Evolutionary conservation across 2,329 filamentous ascomycete genomes (phyloP).

Genomic region (Alternaria atra): DNA sequence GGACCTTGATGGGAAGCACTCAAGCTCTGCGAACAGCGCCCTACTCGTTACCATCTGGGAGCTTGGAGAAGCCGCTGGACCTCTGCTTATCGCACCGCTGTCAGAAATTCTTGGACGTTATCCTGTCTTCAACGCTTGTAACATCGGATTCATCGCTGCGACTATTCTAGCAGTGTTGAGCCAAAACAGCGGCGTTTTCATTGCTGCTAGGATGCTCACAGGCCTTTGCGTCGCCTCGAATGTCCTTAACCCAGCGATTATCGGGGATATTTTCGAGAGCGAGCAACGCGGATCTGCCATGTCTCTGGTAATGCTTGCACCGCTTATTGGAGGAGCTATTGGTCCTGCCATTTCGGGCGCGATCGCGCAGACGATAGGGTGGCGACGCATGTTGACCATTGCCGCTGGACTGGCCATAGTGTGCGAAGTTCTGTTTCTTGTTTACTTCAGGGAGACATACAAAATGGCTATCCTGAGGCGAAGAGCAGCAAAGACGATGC

Average conservation of each 20-base stretch:
- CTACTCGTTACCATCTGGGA: slow-evolving; percentile 51
- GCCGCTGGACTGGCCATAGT: slow-evolving; percentile 57
- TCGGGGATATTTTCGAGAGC: slow-evolving; percentile 68
- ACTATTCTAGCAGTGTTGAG: slow-evolving; percentile 52
- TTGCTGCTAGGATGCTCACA: slow-evolving; percentile 56
- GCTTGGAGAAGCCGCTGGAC: slow-evolving; percentile 47
- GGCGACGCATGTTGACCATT: slow-evolving; percentile 64
- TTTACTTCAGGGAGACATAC: slow-evolving; percentile 68
- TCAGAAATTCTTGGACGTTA: slow-evolving; percentile 47
- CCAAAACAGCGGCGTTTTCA: slow-evolving; percentile 51
- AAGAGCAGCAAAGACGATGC: slow-evolving; percentile 30
- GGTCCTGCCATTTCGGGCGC: slow-evolving; percentile 65
- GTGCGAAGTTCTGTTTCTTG: slow-evolving; percentile 63
- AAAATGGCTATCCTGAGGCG: slow-evolving; percentile 62
- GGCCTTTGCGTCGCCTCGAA: slow-evolving; percentile 58
- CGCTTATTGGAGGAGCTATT: slow-evolving; percentile 65
- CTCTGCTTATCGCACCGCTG: slow-evolving; percentile 46
- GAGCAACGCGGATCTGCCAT: slow-evolving; percentile 68
- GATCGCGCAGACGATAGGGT: slow-evolving; percentile 64
- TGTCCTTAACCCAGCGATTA: slow-evolving; percentile 69
- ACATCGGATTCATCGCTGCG: slow-evolving; percentile 57
- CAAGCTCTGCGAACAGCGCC: slow-evolving; percentile 36
- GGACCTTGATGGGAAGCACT: slow-evolving; percentile 39
- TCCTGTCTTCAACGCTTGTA: slow-evolving; percentile 48
- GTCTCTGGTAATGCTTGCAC: slow-evolving; percentile 65